Evolutionary conservation across 768 basidiomycete species (phyloP).

Genomic region (Phanerodontia chrysosporium): DNA sequence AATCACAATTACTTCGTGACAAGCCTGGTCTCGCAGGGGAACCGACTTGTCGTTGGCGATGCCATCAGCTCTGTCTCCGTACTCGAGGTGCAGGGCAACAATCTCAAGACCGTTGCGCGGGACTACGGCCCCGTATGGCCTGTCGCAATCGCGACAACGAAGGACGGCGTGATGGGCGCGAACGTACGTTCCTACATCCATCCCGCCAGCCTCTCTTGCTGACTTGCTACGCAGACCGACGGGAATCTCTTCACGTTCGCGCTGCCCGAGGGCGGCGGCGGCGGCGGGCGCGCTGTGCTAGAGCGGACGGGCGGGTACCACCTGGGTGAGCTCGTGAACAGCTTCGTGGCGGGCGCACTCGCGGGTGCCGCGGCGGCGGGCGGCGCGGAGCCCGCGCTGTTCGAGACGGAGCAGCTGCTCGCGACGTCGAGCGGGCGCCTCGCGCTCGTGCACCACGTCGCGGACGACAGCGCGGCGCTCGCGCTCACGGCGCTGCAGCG

Average conservation of each 20-base stretch:
- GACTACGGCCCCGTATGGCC: conserved; percentile 80
- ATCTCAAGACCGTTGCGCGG: conserved; percentile 44
- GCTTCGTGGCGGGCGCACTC: conserved; percentile 68
- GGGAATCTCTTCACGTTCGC: conserved; percentile 65
- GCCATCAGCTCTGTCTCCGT: conserved; percentile 76
- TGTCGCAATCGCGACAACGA: conserved; percentile 54
- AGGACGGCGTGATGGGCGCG: conserved; percentile 60
- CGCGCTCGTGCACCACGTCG: conserved; percentile 63
- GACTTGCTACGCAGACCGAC: conserved; percentile 47
- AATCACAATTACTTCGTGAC: conserved; percentile 81
- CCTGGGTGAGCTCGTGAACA: conserved; percentile 73
- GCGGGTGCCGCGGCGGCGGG: conserved; percentile 36
- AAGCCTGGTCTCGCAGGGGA: conserved; percentile 51
- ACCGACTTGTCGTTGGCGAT: conserved; percentile 70
- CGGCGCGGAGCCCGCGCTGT: conserved; percentile 26
- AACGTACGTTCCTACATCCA: conserved; percentile 49
- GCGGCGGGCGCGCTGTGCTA: conserved; percentile 40
- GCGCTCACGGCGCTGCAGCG: conserved; percentile 69
- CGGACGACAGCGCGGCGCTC: conserved; percentile 43
- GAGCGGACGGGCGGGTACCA: conserved; percentile 70
- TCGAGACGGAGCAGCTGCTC: conserved; percentile 62
- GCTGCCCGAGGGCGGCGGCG: conserved; percentile 36
- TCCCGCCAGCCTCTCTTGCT: neutral
- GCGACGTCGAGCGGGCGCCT: conserved; percentile 79
- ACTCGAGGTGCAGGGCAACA: conserved; percentile 44